Evolutionary conservation across 2,329 filamentous ascomycete species (phyloP), one percentile per base, ranked within the genome.

Genomic region (Cladosporium sp.): DNA sequence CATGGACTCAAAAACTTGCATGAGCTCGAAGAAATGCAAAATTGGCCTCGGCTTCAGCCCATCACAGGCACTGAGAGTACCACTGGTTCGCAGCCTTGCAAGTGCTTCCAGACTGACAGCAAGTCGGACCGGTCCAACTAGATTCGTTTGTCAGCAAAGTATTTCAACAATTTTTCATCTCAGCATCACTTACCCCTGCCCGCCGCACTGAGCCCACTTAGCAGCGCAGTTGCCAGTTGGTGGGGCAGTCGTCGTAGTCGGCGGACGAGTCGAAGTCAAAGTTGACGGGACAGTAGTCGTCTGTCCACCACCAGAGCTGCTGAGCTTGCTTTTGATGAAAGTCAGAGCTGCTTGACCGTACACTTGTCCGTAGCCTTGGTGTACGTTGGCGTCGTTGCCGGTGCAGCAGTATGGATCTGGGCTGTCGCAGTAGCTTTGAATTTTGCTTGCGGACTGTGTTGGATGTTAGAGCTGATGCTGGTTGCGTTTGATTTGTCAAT

Each of bases 341-440:
- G 70, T 56, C 36, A 85, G 62, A 1, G 82, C 83, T 58, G 82
- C 70, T 6, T 72, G 62, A 1, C 82, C 82, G 54, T 86, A 86
- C 58, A 79, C 79, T 54, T 63, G 68, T 2, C 78, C 81, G 53
- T 86, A 86, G 43, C 80, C 75, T 63, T 84, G 78, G 64, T 85
- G 83, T 6, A 77, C 73, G 58, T 78, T 76, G 20, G 75, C 72
- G 53, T 85, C 73, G 58, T 75, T 82, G 43, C 83, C 83, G 37
- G 77, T 82, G 67, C 81, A 86, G 74, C 83, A 86, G 69, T 83
- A 85, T 0, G 82, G 82, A 56, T 85, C 83, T 5, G 77, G 61
- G 3, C 76, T 69, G 58, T 86, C 83, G 64, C 83, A 86, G 72
- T 85, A 86, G 4, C 79, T 81, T 68, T 83, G 71, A 58, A 85